These are phyloP conservation scores for Boletus rufocinnamomeus DNA, from an alignment of 768 basidiomycete genomes.

Conservation along the genomic window DNA sequence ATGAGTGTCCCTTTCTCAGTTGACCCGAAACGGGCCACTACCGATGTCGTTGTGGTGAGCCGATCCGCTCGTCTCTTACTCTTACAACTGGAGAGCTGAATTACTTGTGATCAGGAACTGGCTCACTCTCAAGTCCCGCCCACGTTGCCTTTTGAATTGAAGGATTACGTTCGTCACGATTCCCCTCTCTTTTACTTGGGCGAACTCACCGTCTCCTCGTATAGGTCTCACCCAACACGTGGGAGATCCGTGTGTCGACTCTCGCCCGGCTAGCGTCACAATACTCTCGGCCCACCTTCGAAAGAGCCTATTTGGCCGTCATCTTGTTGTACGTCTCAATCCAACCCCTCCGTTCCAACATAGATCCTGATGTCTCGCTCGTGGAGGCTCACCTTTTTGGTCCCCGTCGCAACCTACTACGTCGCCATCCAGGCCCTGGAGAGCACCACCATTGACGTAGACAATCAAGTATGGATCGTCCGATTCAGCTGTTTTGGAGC, in stretches of 20 bases:
- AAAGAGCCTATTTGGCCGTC: slow-evolving; percentile 43
- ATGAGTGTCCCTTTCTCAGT: slow-evolving; percentile 20
- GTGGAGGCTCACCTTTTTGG: slow-evolving; percentile 39
- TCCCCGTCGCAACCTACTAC: slow-evolving; percentile 43
- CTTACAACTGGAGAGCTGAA: background rate
- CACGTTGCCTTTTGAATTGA: slow-evolving; percentile 40
- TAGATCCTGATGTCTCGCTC: slow-evolving; percentile 1
- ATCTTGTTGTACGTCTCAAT: slow-evolving; percentile 40
- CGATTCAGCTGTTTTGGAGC: slow-evolving; percentile 40
- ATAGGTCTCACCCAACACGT: slow-evolving; percentile 46
- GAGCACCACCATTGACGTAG: slow-evolving; percentile 3
- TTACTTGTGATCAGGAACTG: slow-evolving; percentile 32
- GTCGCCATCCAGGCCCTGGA: slow-evolving; percentile 28
- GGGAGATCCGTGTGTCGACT: slow-evolving; percentile 44
- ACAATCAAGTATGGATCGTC: slow-evolving; percentile 34
- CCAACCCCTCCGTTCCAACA: background rate
- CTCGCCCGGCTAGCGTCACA: slow-evolving; percentile 39
- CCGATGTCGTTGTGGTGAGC: slow-evolving; percentile 31
- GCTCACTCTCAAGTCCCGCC: slow-evolving; percentile 33
- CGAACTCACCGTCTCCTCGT: background rate
- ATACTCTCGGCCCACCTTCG: slow-evolving; percentile 47
- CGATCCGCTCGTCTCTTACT: background rate
- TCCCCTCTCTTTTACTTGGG: background rate
- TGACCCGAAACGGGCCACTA: slow-evolving; percentile 18
- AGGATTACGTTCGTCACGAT: slow-evolving; percentile 35